A percentile compares a stretch with the other conserved stretches of the same genome.
Evolutionary conservation across 164 flowering plant species (phyloP).

Genomic region (Vitis amurensis): DNA sequence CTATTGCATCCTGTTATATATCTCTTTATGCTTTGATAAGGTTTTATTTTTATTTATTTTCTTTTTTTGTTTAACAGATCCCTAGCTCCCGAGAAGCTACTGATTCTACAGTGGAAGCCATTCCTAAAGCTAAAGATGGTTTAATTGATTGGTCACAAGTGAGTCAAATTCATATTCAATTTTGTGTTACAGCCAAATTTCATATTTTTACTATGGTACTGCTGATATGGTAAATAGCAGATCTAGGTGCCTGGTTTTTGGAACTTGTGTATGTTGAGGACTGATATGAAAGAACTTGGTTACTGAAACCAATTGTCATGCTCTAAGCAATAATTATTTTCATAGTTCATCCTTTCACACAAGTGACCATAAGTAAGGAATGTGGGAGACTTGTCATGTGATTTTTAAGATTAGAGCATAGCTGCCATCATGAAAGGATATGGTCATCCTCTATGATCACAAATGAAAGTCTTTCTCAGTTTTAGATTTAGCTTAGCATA

Average conservation of each 20-base stretch:
- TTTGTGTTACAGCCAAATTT: not conserved
- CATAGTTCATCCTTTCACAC: not conserved
- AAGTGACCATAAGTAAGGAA: not conserved
- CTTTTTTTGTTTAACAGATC: constrained; percentile 43
- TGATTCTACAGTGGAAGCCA: constrained; percentile 48
- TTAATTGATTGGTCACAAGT: constrained; percentile 92
- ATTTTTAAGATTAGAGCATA: not conserved
- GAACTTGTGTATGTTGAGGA: not conserved
- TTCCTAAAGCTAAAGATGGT: constrained; percentile 75
- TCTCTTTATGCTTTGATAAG: no score
- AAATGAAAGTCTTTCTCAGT: no score
- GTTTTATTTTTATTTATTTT: not conserved
- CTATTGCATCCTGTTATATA: not conserved
- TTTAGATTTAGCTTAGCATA: not conserved
- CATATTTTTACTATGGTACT: no score
- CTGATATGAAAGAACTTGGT: not conserved
- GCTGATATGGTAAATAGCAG: not conserved
- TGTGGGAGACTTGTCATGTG: not conserved
- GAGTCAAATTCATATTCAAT: constrained; percentile 14
- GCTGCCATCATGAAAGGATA: not conserved
- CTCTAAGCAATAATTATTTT: not conserved
- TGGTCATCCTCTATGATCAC: no score
- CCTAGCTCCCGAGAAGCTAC: constrained; percentile 60
- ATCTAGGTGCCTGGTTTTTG: not conserved
- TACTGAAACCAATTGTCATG: not conserved